Conservation (phyloP, 495 filamentous ascomycete species). For the Neurospora sp. region DNA sequence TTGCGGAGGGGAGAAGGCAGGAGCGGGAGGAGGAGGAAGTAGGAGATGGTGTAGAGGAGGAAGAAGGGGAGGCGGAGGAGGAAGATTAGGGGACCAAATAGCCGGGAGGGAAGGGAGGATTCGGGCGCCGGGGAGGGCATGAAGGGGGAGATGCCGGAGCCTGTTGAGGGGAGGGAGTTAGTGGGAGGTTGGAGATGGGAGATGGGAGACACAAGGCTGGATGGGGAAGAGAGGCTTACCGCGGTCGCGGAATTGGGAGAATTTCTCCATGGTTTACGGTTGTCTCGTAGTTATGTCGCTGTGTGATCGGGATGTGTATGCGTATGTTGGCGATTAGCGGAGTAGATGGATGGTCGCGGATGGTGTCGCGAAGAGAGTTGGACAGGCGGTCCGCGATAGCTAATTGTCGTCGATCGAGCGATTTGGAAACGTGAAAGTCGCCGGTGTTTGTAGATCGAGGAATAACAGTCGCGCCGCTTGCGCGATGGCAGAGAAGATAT, state of each 20-base stretch:
- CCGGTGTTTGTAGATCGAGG: background rate
- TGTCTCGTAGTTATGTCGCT: background rate
- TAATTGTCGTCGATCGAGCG: background rate
- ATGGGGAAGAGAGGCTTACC: constrained; percentile 39
- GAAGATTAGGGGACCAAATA: constrained; percentile 60
- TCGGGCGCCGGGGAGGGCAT: constrained; percentile 60
- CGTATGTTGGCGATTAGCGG: background rate
- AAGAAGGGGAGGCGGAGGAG: constrained; percentile 72
- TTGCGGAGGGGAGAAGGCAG: constrained; percentile 71
- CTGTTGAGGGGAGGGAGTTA: constrained; percentile 34
- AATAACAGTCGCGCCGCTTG: background rate
- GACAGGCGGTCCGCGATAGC: background rate
- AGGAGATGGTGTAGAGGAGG: constrained; percentile 51
- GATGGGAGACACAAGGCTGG: background rate
- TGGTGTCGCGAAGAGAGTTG: background rate
- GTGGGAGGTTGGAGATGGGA: constrained; percentile 4
- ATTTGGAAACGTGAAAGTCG: background rate
- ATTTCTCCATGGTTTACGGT: constrained; percentile 73
- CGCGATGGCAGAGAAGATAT: background rate
- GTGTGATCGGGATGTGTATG: background rate
- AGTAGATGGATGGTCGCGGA: background rate
- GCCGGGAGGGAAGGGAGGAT: constrained; percentile 42
- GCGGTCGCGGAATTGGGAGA: constrained; percentile 89
- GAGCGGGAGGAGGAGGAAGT: constrained; percentile 77
- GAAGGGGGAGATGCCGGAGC: constrained; percentile 93